Conservation (phyloP, 768 basidiomycete species). For the Naganishia vaughanmartiniae region DNA sequence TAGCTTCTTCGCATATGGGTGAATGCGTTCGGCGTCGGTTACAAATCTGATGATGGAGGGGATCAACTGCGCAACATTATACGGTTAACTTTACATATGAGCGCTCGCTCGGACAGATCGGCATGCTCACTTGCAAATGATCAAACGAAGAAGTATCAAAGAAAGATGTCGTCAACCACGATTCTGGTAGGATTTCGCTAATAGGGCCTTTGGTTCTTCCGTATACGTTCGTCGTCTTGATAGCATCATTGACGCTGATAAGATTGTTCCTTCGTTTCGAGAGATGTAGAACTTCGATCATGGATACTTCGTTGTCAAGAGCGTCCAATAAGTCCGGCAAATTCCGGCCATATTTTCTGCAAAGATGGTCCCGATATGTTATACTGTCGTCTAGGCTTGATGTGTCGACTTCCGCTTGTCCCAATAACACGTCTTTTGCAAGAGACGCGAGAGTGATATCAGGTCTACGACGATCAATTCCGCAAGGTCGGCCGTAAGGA, state of each 20-base stretch:
- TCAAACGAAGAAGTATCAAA: conserved; percentile 6
- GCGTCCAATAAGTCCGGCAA: conserved; percentile 3
- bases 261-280: conserved; percentile 26
- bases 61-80: conserved; percentile 59
- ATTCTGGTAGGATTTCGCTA: conserved; percentile 15
- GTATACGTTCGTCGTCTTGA: conserved; percentile 11
- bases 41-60: conserved; percentile 68
- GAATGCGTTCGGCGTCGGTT: conserved; percentile 65
- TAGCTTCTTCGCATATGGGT: conserved; percentile 58
- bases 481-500: conserved; percentile 8
- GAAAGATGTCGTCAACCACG: conserved; percentile 12
- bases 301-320: neutral
- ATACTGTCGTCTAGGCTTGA: neutral
- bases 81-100: neutral
- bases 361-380: conserved; percentile 14
- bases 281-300: conserved; percentile 26
- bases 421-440: conserved; percentile 7
- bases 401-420: neutral
- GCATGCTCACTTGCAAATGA: conserved; percentile 7
- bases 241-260: conserved; percentile 18
- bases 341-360: conserved; percentile 11
- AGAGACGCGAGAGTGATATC: neutral
- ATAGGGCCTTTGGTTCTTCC: conserved; percentile 25
- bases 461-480: conserved; percentile 2
- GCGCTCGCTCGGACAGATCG: too few species aligned